A percentile compares a stretch with the other conserved stretches of the same genome.
phyloP scores from a whole-genome alignment of 2,329 filamentous ascomycete species.

The Venturiaceae sp. region DNA sequence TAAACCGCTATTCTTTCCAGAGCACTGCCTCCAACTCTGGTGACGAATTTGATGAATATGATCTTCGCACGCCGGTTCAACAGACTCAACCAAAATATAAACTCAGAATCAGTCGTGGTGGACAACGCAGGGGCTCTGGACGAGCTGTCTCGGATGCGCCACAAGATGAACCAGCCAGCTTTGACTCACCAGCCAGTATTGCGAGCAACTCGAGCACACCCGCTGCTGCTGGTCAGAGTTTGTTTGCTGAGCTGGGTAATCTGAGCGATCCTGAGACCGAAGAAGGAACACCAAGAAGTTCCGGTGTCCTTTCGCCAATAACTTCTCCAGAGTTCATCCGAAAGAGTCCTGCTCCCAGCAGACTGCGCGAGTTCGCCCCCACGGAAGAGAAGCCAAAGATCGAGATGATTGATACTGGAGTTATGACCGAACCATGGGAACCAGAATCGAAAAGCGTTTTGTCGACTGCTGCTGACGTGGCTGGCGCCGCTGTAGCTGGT shows the following conservation, averaged over 20 bases:
- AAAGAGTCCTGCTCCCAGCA: not conserved
- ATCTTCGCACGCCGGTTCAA: constrained; percentile 54
- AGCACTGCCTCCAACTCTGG: constrained; percentile 85
- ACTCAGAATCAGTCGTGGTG: constrained; percentile 57
- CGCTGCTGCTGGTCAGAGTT: constrained; percentile 45
- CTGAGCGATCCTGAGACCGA: constrained; percentile 17
- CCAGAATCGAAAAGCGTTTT: constrained; percentile 14
- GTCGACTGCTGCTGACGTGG: constrained; percentile 29
- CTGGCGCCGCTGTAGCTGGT: constrained; percentile 7
- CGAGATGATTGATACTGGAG: constrained; percentile 6
- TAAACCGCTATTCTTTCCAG: constrained; percentile 58
- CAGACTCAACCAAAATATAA: constrained; percentile 59
- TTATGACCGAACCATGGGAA: constrained; percentile 13
- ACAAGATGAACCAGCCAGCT: constrained; percentile 46
- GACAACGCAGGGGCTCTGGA: constrained; percentile 29
- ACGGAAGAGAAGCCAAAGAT: constrained; percentile 11
- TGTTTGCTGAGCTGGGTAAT: constrained; percentile 30
- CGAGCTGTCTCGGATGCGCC: constrained; percentile 10
- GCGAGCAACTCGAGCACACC: constrained; percentile 30
- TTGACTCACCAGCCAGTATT: constrained; percentile 45
- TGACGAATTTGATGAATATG: constrained; percentile 55
- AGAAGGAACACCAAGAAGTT: constrained; percentile 13
- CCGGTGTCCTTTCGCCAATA: not conserved
- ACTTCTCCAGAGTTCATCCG: constrained; percentile 18
- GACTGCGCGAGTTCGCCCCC: constrained; percentile 6